Evolutionary conservation across 257 asterid species (phyloP).

Genomic region (Capsicum chinense): DNA sequence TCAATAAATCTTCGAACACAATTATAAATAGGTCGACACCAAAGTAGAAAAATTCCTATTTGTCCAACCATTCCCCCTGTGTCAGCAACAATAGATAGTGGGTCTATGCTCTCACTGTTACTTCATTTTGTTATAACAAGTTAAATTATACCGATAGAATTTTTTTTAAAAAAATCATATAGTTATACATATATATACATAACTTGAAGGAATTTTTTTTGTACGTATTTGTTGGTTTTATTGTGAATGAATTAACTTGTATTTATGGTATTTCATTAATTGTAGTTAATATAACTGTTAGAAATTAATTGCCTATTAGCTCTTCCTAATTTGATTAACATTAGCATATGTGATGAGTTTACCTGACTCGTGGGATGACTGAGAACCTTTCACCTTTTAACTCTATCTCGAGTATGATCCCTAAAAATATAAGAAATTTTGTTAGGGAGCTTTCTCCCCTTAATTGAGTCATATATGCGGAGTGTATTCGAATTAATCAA

Average conservation of each 20-base stretch:
- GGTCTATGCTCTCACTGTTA: background rate
- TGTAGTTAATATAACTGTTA: background rate
- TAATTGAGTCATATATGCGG: too few species aligned
- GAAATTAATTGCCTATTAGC: background rate
- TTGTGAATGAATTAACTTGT: background rate
- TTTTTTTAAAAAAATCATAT: background rate
- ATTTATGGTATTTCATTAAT: slow-evolving; percentile 15
- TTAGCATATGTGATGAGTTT: background rate
- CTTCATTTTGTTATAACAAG: background rate
- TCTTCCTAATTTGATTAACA: background rate
- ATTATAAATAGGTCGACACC: slow-evolving; percentile 39
- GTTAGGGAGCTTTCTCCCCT: too few species aligned
- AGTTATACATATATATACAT: background rate
- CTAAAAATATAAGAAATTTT: background rate
- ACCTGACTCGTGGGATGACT: background rate
- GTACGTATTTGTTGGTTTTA: background rate
- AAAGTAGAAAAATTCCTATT: slow-evolving; percentile 31
- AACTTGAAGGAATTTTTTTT: background rate
- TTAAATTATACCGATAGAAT: background rate
- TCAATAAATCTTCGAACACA: slow-evolving; percentile 33
- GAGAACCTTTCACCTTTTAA: background rate
- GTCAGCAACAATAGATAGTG: slow-evolving; percentile 28
- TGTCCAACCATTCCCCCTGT: slow-evolving; percentile 34
- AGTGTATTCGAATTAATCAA: too few species aligned
- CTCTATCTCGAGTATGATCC: too few species aligned